Percentiles rank a stretch among this genome's conserved stretches.
phyloP scores from a whole-genome alignment of 2,329 filamentous ascomycete genomes.

The Chaetoscypha palmicola region DNA sequence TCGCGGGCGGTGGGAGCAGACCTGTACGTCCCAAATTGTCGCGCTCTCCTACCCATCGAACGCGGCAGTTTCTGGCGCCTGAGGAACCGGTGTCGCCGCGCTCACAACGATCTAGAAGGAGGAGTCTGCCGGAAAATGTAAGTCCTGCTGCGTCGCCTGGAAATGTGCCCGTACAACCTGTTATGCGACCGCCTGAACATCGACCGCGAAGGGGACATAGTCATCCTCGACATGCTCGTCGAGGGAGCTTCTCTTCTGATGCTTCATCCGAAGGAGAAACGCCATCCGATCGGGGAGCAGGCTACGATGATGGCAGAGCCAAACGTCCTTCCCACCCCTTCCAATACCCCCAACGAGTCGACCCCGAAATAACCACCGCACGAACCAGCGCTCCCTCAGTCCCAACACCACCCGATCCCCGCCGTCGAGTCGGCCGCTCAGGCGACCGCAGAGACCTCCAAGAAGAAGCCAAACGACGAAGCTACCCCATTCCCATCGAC shows the following conservation, averaged over 20 bases:
- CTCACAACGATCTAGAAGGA: conserved; percentile 18
- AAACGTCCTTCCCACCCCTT: conserved; percentile 9
- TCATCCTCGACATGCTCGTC: conserved; percentile 35
- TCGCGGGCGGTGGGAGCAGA: conserved; percentile 14
- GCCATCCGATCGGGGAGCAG: conserved; percentile 10
- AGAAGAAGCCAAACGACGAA: conserved; percentile 18
- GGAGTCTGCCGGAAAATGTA: conserved; percentile 27
- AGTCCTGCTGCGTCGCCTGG: conserved; percentile 17
- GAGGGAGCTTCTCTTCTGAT: conserved; percentile 20
- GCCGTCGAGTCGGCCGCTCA: conserved; percentile 6
- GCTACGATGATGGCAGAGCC: neutral
- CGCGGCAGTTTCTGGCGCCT: conserved; percentile 36
- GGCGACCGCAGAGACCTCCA: conserved; percentile 24
- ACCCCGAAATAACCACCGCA: neutral
- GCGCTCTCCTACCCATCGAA: conserved; percentile 29
- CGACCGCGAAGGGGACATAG: conserved; percentile 40
- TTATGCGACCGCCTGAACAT: conserved; percentile 23
- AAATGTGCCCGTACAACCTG: conserved; percentile 33
- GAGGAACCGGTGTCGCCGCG: conserved; percentile 31
- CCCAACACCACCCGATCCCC: conserved; percentile 11
- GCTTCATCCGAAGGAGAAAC: conserved; percentile 18
- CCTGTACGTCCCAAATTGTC: conserved; percentile 26
- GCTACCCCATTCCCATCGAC: conserved; percentile 25
- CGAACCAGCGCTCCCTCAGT: conserved; percentile 5
- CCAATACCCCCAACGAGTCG: conserved; percentile 2